phyloP scores from a whole-genome alignment of 1,284 basidiomycete species.

The Apiotrichum domesticum region DNA sequence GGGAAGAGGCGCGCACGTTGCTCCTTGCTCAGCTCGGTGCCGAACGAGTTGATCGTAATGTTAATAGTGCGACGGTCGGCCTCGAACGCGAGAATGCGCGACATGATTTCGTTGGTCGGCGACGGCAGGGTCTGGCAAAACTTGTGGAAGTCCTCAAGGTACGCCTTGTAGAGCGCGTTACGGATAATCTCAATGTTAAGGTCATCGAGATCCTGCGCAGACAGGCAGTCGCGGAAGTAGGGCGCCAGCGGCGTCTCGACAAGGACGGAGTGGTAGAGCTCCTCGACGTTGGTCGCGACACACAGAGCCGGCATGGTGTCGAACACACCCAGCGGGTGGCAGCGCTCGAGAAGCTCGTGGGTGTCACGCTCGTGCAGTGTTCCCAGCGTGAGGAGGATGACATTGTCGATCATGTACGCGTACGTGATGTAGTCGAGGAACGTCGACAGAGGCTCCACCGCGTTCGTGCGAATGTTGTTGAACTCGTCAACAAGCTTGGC shows the following conservation, averaged over 20 bases:
- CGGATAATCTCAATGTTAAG: conserved; percentile 99
- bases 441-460: conserved; percentile 81
- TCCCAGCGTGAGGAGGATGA: conserved; percentile 94
- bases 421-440: conserved; percentile 98
- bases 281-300: conserved; percentile 98
- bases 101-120: conserved; percentile 85
- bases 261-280: conserved; percentile 91
- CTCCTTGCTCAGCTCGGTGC: conserved; percentile 90
- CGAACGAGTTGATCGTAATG: conserved; percentile 99
- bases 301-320: conserved; percentile 99
- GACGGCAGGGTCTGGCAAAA: conserved; percentile 74
- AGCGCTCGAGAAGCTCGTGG: conserved; percentile 90
- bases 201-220: conserved; percentile 93
- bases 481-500: conserved; percentile 94
- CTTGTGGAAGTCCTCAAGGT: conserved; percentile 92
- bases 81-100: conserved; percentile 84
- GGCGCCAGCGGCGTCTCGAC: conserved; percentile 96
- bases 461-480: conserved; percentile 86
- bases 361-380: conserved; percentile 97
- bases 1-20: conserved; percentile 95
- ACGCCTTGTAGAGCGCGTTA: conserved; percentile 99
- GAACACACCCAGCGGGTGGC: conserved; percentile 94
- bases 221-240: conserved; percentile 94
- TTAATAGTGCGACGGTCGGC: conserved; percentile 95
- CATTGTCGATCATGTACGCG: conserved; percentile 99